phyloP scores from a whole-genome alignment of 1,284 basidiomycete genomes.

The Termitomyces sp. region DNA sequence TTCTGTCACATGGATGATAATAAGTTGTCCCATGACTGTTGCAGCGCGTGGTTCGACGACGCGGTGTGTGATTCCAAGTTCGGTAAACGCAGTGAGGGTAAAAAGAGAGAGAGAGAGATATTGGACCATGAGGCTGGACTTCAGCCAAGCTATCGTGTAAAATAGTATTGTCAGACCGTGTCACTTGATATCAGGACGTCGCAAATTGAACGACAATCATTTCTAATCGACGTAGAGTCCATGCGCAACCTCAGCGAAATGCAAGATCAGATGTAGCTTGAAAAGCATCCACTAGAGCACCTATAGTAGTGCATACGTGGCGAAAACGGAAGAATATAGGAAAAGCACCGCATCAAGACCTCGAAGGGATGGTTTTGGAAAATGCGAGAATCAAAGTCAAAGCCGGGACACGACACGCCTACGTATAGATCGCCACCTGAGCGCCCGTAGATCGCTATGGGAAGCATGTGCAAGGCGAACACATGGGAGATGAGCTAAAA shows the following conservation, averaged over 20 bases:
- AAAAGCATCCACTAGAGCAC: neutral
- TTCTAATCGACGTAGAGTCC: too few species aligned
- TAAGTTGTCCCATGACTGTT: conserved; percentile 9
- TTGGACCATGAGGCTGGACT: neutral
- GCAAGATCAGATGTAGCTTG: too few species aligned
- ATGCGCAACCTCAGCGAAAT: too few species aligned
- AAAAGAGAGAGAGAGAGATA: neutral
- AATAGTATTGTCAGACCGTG: conserved; percentile 8
- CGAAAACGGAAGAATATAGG: neutral
- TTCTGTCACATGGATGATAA: conserved; percentile 11
- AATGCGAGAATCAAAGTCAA: neutral
- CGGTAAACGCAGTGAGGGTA: neutral
- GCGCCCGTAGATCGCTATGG: too few species aligned
- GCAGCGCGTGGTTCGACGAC: conserved; percentile 8
- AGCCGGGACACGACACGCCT: too few species aligned
- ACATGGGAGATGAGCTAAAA: too few species aligned
- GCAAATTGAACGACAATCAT: neutral
- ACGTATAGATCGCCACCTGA: too few species aligned
- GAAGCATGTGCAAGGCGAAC: too few species aligned
- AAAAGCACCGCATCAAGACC: neutral
- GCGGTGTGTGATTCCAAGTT: neutral
- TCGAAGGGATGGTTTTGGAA: neutral
- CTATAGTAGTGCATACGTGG: neutral
- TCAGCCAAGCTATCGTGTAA: neutral
- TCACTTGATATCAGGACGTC: neutral